These are phyloP conservation scores for Erythrobasidium yunnanense DNA, from an alignment of 768 basidiomycete genomes.

Conservation along the genomic window DNA sequence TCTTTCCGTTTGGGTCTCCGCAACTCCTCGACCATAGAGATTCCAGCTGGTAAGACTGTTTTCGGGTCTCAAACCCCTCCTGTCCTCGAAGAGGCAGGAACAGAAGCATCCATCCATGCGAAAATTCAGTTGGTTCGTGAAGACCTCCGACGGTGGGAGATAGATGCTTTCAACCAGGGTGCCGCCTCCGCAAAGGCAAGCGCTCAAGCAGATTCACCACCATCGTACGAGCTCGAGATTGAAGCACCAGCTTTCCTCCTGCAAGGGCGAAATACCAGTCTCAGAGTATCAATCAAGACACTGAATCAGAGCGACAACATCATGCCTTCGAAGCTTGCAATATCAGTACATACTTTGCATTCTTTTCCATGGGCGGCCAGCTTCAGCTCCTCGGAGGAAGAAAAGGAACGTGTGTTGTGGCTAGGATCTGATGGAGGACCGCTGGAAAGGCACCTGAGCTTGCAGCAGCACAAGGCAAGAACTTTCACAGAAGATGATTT, in stretches of 20 bases:
- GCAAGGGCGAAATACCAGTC: neutral
- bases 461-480: neutral
- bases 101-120: neutral
- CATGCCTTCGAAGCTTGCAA: neutral
- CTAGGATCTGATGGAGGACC: neutral
- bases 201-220: neutral
- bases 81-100: neutral
- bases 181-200: neutral
- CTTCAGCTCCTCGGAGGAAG: neutral
- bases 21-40: neutral
- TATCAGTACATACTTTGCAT: neutral
- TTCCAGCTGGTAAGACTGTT: neutral
- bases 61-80: neutral
- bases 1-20: slow-evolving; percentile 9
- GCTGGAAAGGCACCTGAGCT: neutral
- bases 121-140: neutral
- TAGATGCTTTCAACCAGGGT: neutral
- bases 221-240: neutral
- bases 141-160: neutral
- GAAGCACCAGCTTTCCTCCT: neutral
- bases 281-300: neutral
- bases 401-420: neutral
- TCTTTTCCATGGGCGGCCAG: neutral
- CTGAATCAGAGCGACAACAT: neutral
- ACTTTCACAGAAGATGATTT: neutral